phyloP scores from a whole-genome alignment of 352 stramenopile species.

The Globisporangium viniferum region DNA sequence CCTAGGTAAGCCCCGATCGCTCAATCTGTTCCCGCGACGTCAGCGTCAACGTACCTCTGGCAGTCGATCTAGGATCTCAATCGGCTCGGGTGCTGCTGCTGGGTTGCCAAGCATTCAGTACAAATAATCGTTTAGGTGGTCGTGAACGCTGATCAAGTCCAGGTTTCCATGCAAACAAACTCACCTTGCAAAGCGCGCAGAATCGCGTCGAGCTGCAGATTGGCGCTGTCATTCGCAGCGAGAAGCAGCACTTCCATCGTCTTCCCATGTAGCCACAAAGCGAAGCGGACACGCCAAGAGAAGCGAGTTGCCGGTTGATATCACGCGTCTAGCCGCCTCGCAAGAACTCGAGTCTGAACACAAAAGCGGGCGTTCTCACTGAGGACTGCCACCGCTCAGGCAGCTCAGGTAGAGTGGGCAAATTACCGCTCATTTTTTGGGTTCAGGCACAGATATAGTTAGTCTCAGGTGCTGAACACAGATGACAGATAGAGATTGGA shows the following conservation, averaged over 20 bases:
- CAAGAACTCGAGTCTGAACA: background rate
- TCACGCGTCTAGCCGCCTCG: background rate
- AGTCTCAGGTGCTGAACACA: background rate
- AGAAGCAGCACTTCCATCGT: conserved; percentile 39
- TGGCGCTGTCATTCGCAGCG: conserved; percentile 19
- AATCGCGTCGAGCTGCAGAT: conserved; percentile 24
- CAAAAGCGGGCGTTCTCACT: background rate
- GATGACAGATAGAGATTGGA: background rate
- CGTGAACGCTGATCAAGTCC: background rate
- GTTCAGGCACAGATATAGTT: conserved; percentile 2
- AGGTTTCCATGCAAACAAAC: background rate
- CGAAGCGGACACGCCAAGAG: background rate
- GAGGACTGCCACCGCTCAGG: background rate
- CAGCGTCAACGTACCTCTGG: conserved; percentile 20
- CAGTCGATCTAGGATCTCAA: conserved; percentile 28
- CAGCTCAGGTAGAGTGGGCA: no score
- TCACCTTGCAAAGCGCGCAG: conserved; percentile 27
- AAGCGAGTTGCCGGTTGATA: background rate
- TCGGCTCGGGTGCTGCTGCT: conserved; percentile 16
- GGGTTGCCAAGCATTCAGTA: background rate
- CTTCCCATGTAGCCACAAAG: background rate
- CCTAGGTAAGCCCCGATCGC: background rate
- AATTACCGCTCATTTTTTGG: background rate
- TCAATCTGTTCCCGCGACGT: background rate
- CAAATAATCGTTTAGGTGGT: background rate